These are phyloP conservation scores for Boechera divaricarpa DNA, from an alignment of 345 rosid species.

Conservation along the genomic window DNA sequence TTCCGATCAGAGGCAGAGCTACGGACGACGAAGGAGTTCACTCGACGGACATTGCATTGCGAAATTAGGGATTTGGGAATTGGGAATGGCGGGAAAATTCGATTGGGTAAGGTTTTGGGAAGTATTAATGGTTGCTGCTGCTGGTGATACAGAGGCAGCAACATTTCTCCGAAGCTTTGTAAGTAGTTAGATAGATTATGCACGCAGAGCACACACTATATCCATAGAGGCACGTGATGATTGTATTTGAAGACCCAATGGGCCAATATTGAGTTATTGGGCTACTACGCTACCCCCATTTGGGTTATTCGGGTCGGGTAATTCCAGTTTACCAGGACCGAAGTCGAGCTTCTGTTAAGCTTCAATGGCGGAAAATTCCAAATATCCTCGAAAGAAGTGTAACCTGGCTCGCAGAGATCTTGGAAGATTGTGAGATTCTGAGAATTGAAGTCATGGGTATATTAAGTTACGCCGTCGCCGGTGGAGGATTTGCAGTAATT, in stretches of 20 bases:
- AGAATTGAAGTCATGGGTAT: constrained; percentile 53
- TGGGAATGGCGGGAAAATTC: constrained; percentile 37
- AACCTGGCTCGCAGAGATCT: constrained; percentile 4
- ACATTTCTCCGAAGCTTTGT: constrained; percentile 48
- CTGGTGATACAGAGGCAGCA: constrained; percentile 42
- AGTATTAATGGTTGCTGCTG: constrained; percentile 37
- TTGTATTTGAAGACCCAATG: constrained; percentile 6
- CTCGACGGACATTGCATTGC: constrained; percentile 36
- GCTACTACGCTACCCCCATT: not conserved
- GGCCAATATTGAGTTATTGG: not conserved
- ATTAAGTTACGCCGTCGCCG: constrained; percentile 55
- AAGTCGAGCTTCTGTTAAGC: constrained; percentile 13
- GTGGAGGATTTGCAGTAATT: constrained; percentile 66
- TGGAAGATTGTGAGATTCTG: constrained; percentile 4
- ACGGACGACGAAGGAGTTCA: constrained; percentile 39
- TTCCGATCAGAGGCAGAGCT: constrained; percentile 44
- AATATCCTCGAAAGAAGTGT: not conserved
- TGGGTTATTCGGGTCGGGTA: constrained; percentile 27
- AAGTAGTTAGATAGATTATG: not conserved
- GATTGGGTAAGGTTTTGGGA: constrained; percentile 46
- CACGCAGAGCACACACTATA: not conserved
- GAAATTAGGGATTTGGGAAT: constrained; percentile 40
- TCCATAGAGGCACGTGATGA: constrained; percentile 18
- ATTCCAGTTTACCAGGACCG: constrained; percentile 12
- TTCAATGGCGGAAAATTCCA: constrained; percentile 31